A percentile compares a stretch with the other conserved stretches of the same genome.
phyloP scores from a whole-genome alignment of 208 protist genomes.

The Wallacemonas collosoma region DNA sequence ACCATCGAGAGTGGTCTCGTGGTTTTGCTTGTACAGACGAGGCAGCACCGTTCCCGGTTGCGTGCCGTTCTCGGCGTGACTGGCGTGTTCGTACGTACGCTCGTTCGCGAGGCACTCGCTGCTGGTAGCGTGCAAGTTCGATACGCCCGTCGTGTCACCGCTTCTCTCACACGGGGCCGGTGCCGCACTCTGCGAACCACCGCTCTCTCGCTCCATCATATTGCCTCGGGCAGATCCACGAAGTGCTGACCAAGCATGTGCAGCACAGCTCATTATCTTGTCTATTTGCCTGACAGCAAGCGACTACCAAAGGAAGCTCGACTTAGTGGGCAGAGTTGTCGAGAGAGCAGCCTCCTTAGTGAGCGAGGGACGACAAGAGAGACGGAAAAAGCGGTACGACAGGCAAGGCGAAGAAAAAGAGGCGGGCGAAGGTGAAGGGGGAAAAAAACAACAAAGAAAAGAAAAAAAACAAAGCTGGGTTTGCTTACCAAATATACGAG shows the following conservation, averaged over 20 bases:
- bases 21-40: neutral
- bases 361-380: no score
- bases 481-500: neutral
- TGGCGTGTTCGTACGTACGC: neutral
- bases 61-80: neutral
- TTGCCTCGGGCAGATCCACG: neutral
- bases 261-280: neutral
- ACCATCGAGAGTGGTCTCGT: neutral
- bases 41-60: neutral
- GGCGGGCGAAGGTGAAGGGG: slow-evolving; percentile 15
- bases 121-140: neutral
- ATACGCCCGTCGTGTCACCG: neutral
- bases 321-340: slow-evolving; percentile 2
- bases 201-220: neutral
- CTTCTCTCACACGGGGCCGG: neutral
- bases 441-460: slow-evolving; percentile 26
- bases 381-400: no score
- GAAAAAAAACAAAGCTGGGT: slow-evolving; percentile 14
- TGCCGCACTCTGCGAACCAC: neutral
- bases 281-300: neutral
- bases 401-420: neutral
- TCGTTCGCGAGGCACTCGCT: neutral
- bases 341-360: no score
- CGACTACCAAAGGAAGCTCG: slow-evolving; percentile 20
- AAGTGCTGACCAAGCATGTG: neutral